phyloP scores from a whole-genome alignment of 164 flowering plant genomes.

The Sextonia rubra region DNA sequence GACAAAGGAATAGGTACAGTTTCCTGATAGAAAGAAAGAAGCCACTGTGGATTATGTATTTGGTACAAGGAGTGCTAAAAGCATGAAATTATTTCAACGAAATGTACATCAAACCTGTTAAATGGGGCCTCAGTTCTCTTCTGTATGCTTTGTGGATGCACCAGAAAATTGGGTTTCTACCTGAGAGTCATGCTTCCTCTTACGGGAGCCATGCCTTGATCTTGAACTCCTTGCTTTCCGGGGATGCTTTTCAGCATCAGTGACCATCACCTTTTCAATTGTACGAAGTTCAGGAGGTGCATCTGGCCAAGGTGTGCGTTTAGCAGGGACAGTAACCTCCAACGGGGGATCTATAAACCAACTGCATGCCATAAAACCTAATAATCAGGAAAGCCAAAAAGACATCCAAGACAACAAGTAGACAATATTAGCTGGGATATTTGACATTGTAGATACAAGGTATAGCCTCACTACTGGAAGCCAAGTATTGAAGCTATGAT shows the following conservation, averaged over 20 bases:
- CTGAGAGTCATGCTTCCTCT: conserved; percentile 57
- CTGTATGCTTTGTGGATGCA: conserved; percentile 19
- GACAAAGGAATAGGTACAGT: neutral
- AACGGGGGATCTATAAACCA: conserved; percentile 88
- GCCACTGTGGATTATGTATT: neutral
- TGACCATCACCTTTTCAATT: conserved; percentile 25
- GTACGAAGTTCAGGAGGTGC: conserved; percentile 82
- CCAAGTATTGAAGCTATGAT: too few species aligned
- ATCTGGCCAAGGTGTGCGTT: conserved; percentile 97
- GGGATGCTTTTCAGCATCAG: conserved; percentile 37
- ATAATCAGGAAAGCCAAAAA: neutral
- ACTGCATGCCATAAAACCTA: conserved; percentile 33
- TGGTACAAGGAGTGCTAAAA: neutral
- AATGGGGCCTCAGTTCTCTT: conserved; percentile 13
- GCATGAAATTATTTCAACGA: neutral
- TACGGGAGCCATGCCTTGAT: conserved; percentile 54
- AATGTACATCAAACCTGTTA: neutral
- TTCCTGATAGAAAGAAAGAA: conserved; percentile 1
- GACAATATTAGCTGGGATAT: neutral
- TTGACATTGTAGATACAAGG: neutral
- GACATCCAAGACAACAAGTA: neutral
- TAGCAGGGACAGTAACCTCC: conserved; percentile 87
- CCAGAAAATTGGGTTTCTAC: conserved; percentile 35
- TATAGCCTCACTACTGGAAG: too few species aligned
- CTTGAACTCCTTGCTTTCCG: conserved; percentile 39